Evolutionary conservation across 2,329 filamentous ascomycete genomes (phyloP).

Genomic region (Colletotrichum simmondsii): DNA sequence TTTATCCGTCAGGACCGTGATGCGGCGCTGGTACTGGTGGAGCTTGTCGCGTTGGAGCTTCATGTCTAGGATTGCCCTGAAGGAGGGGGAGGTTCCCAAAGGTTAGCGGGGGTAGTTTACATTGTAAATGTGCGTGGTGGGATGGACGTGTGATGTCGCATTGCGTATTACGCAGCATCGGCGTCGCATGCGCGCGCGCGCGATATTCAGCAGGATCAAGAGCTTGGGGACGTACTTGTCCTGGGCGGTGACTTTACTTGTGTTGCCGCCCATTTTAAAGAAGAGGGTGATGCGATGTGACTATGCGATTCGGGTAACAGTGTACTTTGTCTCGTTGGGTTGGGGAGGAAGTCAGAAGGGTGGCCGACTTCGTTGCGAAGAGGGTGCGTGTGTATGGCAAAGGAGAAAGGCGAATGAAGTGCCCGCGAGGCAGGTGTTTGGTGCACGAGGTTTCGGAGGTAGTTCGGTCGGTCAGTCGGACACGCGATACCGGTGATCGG

Average conservation of each 20-base stretch:
- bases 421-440: background rate
- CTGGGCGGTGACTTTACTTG: constrained; percentile 74
- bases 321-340: background rate
- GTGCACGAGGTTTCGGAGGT: background rate
- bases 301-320: background rate
- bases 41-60: constrained; percentile 98
- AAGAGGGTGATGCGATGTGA: background rate
- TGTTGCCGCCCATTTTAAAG: constrained; percentile 62
- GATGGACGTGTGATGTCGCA: background rate
- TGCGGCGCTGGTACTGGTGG: constrained; percentile 93
- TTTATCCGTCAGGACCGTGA: constrained; percentile 84
- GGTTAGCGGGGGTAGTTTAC: background rate
- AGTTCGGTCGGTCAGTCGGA: constrained; percentile 1
- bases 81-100: background rate
- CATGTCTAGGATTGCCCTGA: constrained; percentile 94
- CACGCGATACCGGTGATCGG: constrained; percentile 13
- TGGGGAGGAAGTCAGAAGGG: background rate
- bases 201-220: background rate
- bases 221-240: constrained; percentile 75
- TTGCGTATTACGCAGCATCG: constrained; percentile 29
- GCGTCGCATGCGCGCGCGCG: background rate
- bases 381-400: background rate
- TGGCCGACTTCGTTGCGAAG: background rate
- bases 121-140: background rate
- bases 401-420: background rate